phyloP scores from a whole-genome alignment of 768 basidiomycete species.

The Obba rivulosa region DNA sequence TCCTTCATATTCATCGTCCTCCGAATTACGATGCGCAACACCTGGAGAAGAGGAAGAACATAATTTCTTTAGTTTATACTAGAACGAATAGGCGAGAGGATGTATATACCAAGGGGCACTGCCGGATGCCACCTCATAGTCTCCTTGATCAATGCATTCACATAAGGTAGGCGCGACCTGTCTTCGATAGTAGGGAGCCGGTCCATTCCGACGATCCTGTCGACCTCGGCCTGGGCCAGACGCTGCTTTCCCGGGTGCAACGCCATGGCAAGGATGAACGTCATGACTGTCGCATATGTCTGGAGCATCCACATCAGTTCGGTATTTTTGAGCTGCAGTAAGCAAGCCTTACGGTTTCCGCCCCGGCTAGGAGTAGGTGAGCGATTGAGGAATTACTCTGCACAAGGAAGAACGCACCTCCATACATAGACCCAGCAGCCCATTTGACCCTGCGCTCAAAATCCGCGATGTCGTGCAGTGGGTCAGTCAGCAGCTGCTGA shows the following conservation, averaged over 20 bases:
- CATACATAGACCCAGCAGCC: slow-evolving; percentile 4
- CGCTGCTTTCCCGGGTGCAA: slow-evolving; percentile 25
- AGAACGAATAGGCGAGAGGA: neutral
- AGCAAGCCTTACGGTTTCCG: slow-evolving; percentile 7
- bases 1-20: slow-evolving; percentile 18
- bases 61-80: neutral
- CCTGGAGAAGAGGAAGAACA: slow-evolving; percentile 4
- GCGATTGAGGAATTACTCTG: neutral
- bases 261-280: slow-evolving; percentile 29
- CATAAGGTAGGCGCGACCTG: slow-evolving; percentile 13
- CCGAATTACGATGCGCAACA: slow-evolving; percentile 10
- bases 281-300: slow-evolving; percentile 21
- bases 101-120: slow-evolving; percentile 21
- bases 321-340: slow-evolving; percentile 39
- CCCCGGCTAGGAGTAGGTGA: slow-evolving; percentile 3
- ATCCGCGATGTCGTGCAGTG: slow-evolving; percentile 7
- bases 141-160: slow-evolving; percentile 19
- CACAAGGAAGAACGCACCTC: too few species aligned
- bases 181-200: slow-evolving; percentile 19
- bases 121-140: slow-evolving; percentile 28
- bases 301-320: slow-evolving; percentile 1
- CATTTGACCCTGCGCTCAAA: slow-evolving; percentile 7
- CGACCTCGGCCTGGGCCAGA: slow-evolving; percentile 24
- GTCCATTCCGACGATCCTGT: slow-evolving; percentile 16
- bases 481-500: slow-evolving; percentile 12